Evolutionary conservation across 805 yeast species (phyloP).

Genomic region (Barnettozyma vustinii): DNA sequence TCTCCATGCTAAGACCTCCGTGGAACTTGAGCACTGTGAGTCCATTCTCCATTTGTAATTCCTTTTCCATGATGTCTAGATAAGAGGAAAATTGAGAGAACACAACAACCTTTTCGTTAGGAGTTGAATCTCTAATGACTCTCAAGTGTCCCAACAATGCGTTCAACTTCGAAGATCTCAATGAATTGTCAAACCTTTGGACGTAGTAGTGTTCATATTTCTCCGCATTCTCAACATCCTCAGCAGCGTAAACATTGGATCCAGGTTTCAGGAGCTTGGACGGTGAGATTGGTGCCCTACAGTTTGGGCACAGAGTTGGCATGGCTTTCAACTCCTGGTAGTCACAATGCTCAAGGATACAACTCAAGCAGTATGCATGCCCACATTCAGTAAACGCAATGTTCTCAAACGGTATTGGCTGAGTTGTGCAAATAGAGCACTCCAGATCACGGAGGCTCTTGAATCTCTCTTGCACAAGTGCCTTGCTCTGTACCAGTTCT

Average conservation of each 20-base stretch:
- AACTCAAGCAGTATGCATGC: constrained; percentile 71
- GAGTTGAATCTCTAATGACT: constrained; percentile 45
- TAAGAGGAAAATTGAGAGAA: constrained; percentile 88
- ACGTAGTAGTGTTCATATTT: constrained; percentile 7
- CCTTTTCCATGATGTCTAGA: constrained; percentile 66
- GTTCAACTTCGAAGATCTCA: constrained; percentile 65
- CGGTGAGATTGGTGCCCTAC: constrained; percentile 53
- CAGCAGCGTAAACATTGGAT: constrained; percentile 11
- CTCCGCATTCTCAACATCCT: constrained; percentile 20
- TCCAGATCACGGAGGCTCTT: constrained; percentile 44
- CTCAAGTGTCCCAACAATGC: constrained; percentile 60
- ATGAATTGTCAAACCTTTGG: constrained; percentile 23
- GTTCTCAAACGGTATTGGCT: constrained; percentile 49
- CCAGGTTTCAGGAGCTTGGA: constrained; percentile 35
- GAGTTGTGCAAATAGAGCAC: constrained; percentile 80
- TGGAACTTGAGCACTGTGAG: constrained; percentile 68
- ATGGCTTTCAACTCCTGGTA: constrained; percentile 49
- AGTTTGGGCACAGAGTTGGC: constrained; percentile 65
- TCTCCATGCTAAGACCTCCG: constrained; percentile 66
- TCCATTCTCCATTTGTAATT: constrained; percentile 43
- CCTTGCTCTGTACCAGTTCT: constrained; percentile 12
- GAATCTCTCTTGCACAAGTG: constrained; percentile 29
- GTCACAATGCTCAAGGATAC: constrained; percentile 69
- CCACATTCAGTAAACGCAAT: constrained; percentile 70
- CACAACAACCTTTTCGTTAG: constrained; percentile 73